Percentiles rank a stretch among this genome's conserved stretches.
These are phyloP conservation scores for Tetrapisispora arboricola DNA, from an alignment of 805 yeast species.

Conservation along the genomic window DNA sequence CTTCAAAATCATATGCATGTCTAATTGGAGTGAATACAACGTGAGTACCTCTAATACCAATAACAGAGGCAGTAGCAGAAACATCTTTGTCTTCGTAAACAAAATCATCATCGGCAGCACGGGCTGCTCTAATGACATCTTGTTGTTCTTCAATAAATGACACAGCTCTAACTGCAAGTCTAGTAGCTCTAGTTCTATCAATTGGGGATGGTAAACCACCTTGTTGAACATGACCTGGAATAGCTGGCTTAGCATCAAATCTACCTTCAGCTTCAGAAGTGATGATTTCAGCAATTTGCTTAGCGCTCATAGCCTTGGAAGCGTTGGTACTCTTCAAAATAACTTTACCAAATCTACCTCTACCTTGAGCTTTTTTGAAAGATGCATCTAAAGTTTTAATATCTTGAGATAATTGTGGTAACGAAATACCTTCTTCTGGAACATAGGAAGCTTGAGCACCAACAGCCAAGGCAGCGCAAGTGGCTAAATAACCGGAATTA, in stretches of 20 bases:
- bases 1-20: constrained; percentile 76
- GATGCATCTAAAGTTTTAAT: constrained; percentile 49
- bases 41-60: constrained; percentile 75
- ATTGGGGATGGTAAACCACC: constrained; percentile 71
- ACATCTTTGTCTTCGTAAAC: constrained; percentile 26
- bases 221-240: constrained; percentile 83
- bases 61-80: constrained; percentile 58
- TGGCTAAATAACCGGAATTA: constrained; percentile 69
- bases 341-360: constrained; percentile 58
- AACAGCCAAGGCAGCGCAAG: constrained; percentile 54
- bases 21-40: constrained; percentile 65
- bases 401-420: constrained; percentile 55
- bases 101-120: constrained; percentile 25
- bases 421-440: constrained; percentile 59
- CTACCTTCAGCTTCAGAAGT: constrained; percentile 52
- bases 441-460: constrained; percentile 70
- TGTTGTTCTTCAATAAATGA: constrained; percentile 48
- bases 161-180: constrained; percentile 60
- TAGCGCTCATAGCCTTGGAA: constrained; percentile 55
- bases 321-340: constrained; percentile 62
- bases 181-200: constrained; percentile 66
- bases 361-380: constrained; percentile 53
- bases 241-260: constrained; percentile 69
- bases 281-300: constrained; percentile 57
- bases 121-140: constrained; percentile 18